Evolutionary conservation across 139 green algal genomes (phyloP), one percentile per base, ranked within the genome.

Genomic region (Asterochloris sp.): DNA sequence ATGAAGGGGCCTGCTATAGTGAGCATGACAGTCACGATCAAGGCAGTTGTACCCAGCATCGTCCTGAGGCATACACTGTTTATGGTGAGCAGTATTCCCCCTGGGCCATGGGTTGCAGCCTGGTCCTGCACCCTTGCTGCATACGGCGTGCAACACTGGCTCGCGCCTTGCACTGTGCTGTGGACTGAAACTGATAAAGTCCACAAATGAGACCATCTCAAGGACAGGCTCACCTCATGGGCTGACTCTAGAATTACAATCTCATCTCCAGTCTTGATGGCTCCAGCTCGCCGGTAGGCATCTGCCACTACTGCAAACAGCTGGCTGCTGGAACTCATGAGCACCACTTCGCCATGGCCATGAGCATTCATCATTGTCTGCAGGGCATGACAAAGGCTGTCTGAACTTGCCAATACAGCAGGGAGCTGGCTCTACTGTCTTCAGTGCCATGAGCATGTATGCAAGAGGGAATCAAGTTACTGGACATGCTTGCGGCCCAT

Each of bases 301-400:
- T 83, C 79, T 63, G 79, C 79, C 60, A 83, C 23, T 13, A 62
- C 69, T 16, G 69, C 69, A 71, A 83, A 78, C n/a, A 83, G 54
- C 47, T 83, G 74, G 10, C 69, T 78, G 54, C 69, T 78, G 61
- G 69, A 75, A 16, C 29, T 54, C 38, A 54, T 60, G 38, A 83
- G 69, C 6, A 29, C 69, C 16, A 83, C 79, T 29, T 83, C 69
- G 19, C 79, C 79, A 10, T 62, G 47, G 0, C 69, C 69, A 69
- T 78, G 54, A 13, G 79, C 79, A 21, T 78, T 78, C 69, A 83
- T 78, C 9, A 83, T n/a, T 11, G 79, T 71, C 79, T 83, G 79
- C 69, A 62, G 12, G 13, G 11, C 68, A 12, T 11, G 14, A 11
- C n/a, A 28, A 61, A 28, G 54, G 13, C 23, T 23, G 14, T 23